Base-by-base conservation (phyloP, 306 rosid genomes). In the Trifolium fragiferum region DNA sequence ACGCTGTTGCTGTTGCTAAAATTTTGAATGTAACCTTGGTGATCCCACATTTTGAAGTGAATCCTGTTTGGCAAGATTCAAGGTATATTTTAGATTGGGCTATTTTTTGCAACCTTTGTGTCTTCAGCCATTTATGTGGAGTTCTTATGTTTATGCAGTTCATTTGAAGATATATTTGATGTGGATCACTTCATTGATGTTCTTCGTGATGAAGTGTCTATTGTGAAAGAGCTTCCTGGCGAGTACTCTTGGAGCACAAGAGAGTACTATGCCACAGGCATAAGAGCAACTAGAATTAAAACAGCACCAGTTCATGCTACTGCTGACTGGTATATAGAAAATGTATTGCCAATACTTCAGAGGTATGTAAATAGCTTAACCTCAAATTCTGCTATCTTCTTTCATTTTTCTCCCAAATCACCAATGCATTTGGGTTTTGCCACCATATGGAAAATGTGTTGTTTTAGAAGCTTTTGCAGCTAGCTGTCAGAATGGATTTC, bases 1-100 rank as follows among this genome's bases (percentile, higher is more conserved):
- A 94, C 76, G 99, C 99, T 57, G 97, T 94, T 40, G 99, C 99
- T 27, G 87, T 94, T 65, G 99, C 99, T 58, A 94, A 86, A 75
- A 84, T 92, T 79, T 86, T 94, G 81, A 94, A 92, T 84, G 97
- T 85, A 4, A 90, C 97, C 1, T 86, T 94, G 72, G 97, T 94
- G 78, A 76, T 94, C 54, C 99, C 99, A 3, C 85, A 88, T 81
- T 92, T 94, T 79, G 99, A 94, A 78, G 90, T 87, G 66, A 94
- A 94, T 79, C 90, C 98, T 46, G 99, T 94, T 70, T 94, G 99
- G 99, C 88, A 85, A 78, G 99, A 94, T 86, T 79, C 96, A 18
- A 94, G 99, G 99, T 94, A 84, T 74, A 66, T 65, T 72, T 72
- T 19, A 33, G 68, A 30, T n/a, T 37, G 41, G 61, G 66, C 75